phyloP scores from a whole-genome alignment of 345 rosid species.

The Mallotus nudiflorus region DNA sequence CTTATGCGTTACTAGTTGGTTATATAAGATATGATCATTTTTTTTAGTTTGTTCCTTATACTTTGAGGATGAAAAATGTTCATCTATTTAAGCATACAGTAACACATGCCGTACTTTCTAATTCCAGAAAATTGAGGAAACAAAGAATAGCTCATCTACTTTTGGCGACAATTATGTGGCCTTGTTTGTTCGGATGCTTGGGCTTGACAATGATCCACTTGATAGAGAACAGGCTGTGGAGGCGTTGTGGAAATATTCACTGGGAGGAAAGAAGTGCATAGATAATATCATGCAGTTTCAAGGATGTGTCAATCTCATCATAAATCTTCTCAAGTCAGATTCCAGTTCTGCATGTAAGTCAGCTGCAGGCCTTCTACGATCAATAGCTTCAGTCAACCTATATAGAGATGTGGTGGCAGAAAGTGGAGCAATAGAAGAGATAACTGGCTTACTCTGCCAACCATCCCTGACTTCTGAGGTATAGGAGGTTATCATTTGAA shows the following conservation, averaged over 20 bases:
- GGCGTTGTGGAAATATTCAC: constrained; percentile 76
- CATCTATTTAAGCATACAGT: constrained; percentile 14
- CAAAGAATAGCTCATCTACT: constrained; percentile 41
- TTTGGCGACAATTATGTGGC: constrained; percentile 60
- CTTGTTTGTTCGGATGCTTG: constrained; percentile 86
- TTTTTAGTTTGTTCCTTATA: too few relatives aligned
- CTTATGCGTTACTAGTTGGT: not conserved
- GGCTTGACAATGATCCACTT: constrained; percentile 74
- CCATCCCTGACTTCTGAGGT: constrained; percentile 75
- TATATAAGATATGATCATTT: too few relatives aligned
- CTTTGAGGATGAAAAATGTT: too few relatives aligned
- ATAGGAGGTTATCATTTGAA: constrained; percentile 36
- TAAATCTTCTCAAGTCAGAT: constrained; percentile 73
- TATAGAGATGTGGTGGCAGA: constrained; percentile 76
- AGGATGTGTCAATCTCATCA: constrained; percentile 70
- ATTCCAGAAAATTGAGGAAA: constrained; percentile 47
- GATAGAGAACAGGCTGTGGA: constrained; percentile 82
- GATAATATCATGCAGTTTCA: constrained; percentile 74
- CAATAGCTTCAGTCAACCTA: constrained; percentile 61
- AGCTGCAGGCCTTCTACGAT: constrained; percentile 81
- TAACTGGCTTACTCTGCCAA: constrained; percentile 55
- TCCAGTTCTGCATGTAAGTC: constrained; percentile 63
- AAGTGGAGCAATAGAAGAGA: constrained; percentile 85
- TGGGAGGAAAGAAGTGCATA: constrained; percentile 76
- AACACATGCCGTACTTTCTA: constrained; percentile 26